Percentiles rank a stretch among this genome's conserved stretches.
Evolutionary conservation across 345 rosid species (phyloP).

Genomic region (Lepidium didymum): DNA sequence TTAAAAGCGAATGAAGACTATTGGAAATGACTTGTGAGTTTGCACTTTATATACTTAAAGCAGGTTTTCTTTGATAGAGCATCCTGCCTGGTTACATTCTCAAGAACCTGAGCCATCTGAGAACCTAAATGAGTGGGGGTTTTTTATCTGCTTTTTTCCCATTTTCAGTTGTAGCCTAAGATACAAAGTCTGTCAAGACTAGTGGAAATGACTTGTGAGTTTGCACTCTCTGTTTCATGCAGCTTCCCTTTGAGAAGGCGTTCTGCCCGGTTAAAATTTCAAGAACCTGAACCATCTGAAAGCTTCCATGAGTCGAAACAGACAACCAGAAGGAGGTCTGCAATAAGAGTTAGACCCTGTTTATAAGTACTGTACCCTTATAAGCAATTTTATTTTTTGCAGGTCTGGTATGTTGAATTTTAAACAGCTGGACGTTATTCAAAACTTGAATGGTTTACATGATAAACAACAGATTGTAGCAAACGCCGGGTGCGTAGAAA

Average conservation of each 20-base stretch:
- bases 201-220: not conserved
- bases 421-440: constrained; percentile 13
- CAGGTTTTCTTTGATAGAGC: not conserved
- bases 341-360: not conserved
- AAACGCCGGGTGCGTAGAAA: constrained; percentile 34
- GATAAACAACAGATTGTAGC: constrained; percentile 28
- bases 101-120: not conserved
- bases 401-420: constrained; percentile 23
- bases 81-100: not conserved
- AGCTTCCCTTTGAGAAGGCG: not conserved
- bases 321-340: constrained; percentile 17
- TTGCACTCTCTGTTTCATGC: not conserved
- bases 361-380: not conserved
- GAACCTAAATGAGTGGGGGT: not conserved
- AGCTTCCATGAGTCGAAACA: not conserved
- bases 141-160: not conserved
- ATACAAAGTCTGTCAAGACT: not conserved
- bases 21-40: not conserved
- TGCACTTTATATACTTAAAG: not conserved
- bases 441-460: constrained; percentile 10
- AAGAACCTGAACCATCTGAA: not conserved
- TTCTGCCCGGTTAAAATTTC: not conserved
- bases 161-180: not conserved
- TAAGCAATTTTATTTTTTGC: not conserved
- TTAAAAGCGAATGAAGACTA: not conserved